These are phyloP conservation scores for Kuraishia borneana DNA, from an alignment of 805 yeast genomes.

Conservation along the genomic window DNA sequence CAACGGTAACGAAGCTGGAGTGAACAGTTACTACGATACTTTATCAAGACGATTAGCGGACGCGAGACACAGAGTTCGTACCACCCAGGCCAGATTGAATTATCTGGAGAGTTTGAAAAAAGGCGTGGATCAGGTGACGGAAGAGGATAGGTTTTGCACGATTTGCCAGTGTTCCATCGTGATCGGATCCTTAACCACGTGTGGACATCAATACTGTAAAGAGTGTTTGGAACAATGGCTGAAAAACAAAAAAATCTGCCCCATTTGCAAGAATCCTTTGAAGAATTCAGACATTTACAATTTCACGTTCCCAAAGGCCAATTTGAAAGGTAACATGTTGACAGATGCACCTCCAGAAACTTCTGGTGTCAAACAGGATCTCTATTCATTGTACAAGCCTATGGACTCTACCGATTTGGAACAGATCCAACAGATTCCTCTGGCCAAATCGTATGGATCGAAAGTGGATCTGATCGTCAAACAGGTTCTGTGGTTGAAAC, in stretches of 20 bases:
- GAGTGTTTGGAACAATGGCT: constrained; percentile 73
- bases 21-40: not conserved
- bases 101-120: constrained; percentile 35
- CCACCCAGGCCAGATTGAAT: constrained; percentile 28
- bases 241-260: constrained; percentile 47
- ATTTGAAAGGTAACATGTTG: constrained; percentile 35
- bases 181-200: constrained; percentile 71
- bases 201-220: constrained; percentile 89
- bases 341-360: constrained; percentile 14
- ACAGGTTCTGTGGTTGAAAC: constrained; percentile 54
- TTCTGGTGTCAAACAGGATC: constrained; percentile 15
- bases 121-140: constrained; percentile 11
- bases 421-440: constrained; percentile 30
- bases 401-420: constrained; percentile 27
- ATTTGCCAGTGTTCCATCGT: constrained; percentile 67
- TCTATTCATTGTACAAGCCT: constrained; percentile 33
- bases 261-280: constrained; percentile 62
- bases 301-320: constrained; percentile 50
- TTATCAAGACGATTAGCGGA: constrained; percentile 9
- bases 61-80: constrained; percentile 11
- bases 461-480: constrained; percentile 77
- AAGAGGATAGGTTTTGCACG: constrained; percentile 46
- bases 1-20: not conserved
- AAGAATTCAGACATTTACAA: constrained; percentile 45
- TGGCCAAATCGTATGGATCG: constrained; percentile 58